Base-by-base conservation (phyloP, 805 yeast species). In the Kluyveromyces starmeri region DNA sequence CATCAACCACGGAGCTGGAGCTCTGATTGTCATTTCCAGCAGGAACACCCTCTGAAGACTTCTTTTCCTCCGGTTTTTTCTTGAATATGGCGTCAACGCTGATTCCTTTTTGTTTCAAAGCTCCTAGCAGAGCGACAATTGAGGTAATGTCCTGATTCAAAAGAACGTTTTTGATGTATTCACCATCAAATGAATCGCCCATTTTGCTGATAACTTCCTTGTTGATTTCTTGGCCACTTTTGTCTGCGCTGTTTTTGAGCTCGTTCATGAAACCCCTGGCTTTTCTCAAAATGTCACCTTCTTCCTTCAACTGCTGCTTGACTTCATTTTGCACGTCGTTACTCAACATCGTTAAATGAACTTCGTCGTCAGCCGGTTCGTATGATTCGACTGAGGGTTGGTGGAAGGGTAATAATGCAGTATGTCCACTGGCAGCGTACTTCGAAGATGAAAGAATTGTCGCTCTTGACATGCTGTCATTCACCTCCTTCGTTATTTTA, bases 41-140 rank as follows among this genome's bases (percentile, higher is more conserved):
- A 7, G 33, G n/a, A 10, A n/a, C 12, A 31, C 28, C 16, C 9
- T 14, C 9, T 5, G 20, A 11, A 10, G 20, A n/a, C 24, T 31
- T 31, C n/a, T 23, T 11, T 28, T 38, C 36, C 19, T 37, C 34
- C 14, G 34, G 38, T n/a, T 43, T 42, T 32, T 57, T 58, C 36
- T 51, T 55, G 39, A 59, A 59, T 12, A 58, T 43, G 25, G 56
- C 56, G 21, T 61, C 58, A n/a, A 69, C 38, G 13, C 61, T 50
- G 11, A 67, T 57, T 4, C 73, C 73, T 20, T 56, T 51, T 7
- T 46, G 51, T 37, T 65, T 65, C 36, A 70, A 43, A 20, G 58
- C 55, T 29, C 61, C 61, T 28, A 70, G 48, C 5, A 62, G 55
- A 13, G 55, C 56, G 7, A 62, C 49, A 10, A 68, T 56, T 18